Evolutionary conservation across 176 grass and related monocot species (phyloP).

Genomic region (Eragrostis curvula): DNA sequence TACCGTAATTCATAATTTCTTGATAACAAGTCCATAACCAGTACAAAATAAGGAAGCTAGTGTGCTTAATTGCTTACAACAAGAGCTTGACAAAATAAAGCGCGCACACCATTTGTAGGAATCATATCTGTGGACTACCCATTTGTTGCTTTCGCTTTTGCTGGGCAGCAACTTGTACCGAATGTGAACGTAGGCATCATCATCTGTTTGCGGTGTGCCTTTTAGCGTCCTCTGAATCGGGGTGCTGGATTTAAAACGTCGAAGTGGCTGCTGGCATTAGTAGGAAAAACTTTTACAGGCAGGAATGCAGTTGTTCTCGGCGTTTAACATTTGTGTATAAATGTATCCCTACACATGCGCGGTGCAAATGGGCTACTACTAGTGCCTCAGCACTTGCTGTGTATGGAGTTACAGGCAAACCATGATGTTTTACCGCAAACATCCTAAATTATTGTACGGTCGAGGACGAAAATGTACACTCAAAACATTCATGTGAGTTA

Average conservation of each 20-base stretch:
- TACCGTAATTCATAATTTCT: background rate
- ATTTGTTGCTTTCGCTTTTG: constrained; percentile 11
- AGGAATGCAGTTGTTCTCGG: background rate
- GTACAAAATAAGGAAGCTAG: background rate
- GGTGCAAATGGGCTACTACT: background rate
- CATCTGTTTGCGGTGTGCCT: no score
- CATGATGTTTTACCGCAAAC: no score
- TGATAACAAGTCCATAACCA: background rate
- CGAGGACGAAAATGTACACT: no score
- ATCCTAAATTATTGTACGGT: no score
- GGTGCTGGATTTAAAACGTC: background rate
- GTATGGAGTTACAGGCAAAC: no score
- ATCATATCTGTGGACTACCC: background rate
- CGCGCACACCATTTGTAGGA: background rate
- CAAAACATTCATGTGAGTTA: background rate
- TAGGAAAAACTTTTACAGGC: background rate
- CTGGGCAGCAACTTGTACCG: background rate
- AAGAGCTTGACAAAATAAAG: no score
- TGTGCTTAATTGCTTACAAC: background rate
- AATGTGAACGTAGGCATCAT: background rate
- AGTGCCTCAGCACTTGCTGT: no score
- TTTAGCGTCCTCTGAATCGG: no score
- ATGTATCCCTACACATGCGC: background rate
- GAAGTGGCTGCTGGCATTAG: background rate
- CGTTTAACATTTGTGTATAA: background rate